Percentiles rank a stretch among this genome's conserved stretches.
Evolutionary conservation across 75 land plant genomes (phyloP).

Genomic region (Selaginella moellendorffii): DNA sequence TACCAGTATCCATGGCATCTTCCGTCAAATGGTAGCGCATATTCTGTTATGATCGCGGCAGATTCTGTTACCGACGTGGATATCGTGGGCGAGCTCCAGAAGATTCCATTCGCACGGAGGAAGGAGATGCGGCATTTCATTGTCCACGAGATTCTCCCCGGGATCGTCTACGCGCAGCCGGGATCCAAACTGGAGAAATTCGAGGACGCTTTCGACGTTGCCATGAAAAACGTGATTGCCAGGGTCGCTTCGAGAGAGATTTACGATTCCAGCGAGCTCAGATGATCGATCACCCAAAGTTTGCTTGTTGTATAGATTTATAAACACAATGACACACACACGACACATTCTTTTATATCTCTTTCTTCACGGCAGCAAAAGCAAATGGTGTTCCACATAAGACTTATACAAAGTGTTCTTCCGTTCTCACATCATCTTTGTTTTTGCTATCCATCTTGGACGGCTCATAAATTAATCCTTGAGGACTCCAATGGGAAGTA

Average conservation of each 20-base stretch:
- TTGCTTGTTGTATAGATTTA: too few relatives aligned
- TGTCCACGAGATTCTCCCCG: constrained; percentile 35
- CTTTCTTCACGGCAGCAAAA: too few relatives aligned
- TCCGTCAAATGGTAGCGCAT: constrained; percentile 30
- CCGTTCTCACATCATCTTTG: too few relatives aligned
- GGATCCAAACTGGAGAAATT: constrained; percentile 12
- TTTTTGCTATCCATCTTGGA: too few relatives aligned
- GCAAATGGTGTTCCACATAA: too few relatives aligned
- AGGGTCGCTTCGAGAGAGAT: neutral
- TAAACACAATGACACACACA: too few relatives aligned
- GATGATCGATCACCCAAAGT: too few relatives aligned
- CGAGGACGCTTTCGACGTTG: constrained; percentile 31
- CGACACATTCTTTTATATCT: too few relatives aligned
- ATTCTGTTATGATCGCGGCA: constrained; percentile 36
- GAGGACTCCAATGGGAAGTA: too few relatives aligned
- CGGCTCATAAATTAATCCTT: too few relatives aligned
- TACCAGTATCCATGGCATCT: constrained; percentile 56
- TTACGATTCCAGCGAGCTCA: neutral
- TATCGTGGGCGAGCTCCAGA: constrained; percentile 5
- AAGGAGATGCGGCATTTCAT: constrained; percentile 43
- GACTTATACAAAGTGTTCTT: too few relatives aligned
- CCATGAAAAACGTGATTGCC: constrained; percentile 13
- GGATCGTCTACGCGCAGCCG: constrained; percentile 39
- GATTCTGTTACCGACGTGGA: constrained; percentile 1
- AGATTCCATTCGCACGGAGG: constrained; percentile 18